These are phyloP conservation scores for Cymbidium sinense DNA, from an alignment of 106 monocot species.

Conservation along the genomic window DNA sequence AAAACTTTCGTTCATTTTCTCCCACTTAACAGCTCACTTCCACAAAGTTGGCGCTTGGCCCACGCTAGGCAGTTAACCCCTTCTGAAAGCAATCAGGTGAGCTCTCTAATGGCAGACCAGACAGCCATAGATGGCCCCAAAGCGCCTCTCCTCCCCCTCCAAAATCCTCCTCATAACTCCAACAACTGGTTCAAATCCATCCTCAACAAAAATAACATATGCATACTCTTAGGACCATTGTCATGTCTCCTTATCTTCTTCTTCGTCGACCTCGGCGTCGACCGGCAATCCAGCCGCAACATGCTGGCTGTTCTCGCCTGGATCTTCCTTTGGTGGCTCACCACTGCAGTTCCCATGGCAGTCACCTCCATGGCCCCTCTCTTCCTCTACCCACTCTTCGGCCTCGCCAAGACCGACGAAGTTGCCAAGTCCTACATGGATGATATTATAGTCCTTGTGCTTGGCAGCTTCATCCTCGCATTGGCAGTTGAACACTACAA, in stretches of 20 bases:
- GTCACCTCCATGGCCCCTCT: constrained; percentile 85
- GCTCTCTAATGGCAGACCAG: constrained; percentile 2
- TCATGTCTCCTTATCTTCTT: constrained; percentile 40
- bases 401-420: constrained; percentile 41
- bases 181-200: constrained; percentile 11
- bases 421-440: constrained; percentile 95
- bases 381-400: constrained; percentile 85
- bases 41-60: too few relatives aligned
- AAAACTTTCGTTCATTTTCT: too few relatives aligned
- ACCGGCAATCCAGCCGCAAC: constrained; percentile 36
- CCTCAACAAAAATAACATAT: constrained; percentile 33
- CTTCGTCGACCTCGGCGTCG: constrained; percentile 47
- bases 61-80: too few relatives aligned
- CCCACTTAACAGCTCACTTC: too few relatives aligned
- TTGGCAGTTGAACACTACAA: constrained; percentile 90
- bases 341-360: constrained; percentile 81
- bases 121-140: constrained; percentile 14
- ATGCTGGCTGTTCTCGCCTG: constrained; percentile 79
- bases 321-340: constrained; percentile 93
- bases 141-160: constrained; percentile 47
- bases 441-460: constrained; percentile 84
- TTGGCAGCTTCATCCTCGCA: constrained; percentile 95
- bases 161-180: constrained; percentile 1
- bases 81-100: too few relatives aligned
- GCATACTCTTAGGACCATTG: constrained; percentile 49